Conservation (phyloP, 331 rosid species). For the Malus hybrid region DNA sequence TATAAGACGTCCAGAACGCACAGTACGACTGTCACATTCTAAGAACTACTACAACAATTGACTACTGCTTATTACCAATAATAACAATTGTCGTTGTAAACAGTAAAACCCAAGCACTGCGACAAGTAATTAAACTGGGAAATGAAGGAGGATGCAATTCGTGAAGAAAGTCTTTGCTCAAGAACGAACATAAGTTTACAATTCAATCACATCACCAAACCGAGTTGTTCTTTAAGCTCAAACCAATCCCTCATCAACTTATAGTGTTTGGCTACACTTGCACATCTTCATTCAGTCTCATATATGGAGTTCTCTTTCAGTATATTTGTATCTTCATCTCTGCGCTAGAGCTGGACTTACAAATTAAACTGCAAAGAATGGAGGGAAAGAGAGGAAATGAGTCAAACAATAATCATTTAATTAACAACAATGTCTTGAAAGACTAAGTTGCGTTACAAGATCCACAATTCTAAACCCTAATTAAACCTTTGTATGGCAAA, state of each 20-base stretch:
- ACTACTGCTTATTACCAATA: too few relatives aligned
- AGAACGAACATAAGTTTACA: neutral
- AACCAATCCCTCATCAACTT: too few relatives aligned
- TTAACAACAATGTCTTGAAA: neutral
- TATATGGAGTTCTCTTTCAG: neutral
- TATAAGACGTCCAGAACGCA: too few relatives aligned
- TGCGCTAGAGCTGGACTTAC: neutral
- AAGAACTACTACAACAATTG: too few relatives aligned
- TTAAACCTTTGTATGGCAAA: neutral
- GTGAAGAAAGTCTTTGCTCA: neutral
- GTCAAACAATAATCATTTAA: neutral
- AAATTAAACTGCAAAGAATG: neutral
- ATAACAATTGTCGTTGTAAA: too few relatives aligned
- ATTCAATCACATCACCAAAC: neutral
- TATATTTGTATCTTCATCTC: neutral
- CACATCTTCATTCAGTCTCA: slow-evolving; percentile 4
- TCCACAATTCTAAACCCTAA: too few relatives aligned
- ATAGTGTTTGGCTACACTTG: neutral
- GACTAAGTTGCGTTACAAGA: too few relatives aligned
- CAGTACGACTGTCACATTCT: too few relatives aligned
- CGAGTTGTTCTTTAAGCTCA: neutral
- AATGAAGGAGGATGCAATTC: neutral
- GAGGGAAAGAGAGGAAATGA: neutral
- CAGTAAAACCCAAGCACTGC: too few relatives aligned
- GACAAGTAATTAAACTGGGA: neutral